phyloP scores from a whole-genome alignment of 176 grass and related monocot species.

The Triticum aestivum region DNA sequence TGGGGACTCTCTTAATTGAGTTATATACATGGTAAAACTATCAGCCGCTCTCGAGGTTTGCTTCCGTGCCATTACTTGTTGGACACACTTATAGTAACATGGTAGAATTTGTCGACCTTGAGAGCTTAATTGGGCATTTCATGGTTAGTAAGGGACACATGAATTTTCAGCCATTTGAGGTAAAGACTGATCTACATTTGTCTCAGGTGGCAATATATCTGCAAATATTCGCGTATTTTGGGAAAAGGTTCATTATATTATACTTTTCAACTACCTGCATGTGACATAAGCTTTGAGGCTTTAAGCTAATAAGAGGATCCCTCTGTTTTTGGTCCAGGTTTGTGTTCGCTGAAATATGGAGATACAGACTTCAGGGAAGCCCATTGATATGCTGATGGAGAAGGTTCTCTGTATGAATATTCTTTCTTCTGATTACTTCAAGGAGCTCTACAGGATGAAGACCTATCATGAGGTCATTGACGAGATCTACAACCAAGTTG shows the following conservation, averaged over 20 bases:
- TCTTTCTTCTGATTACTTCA: conserved; percentile 93
- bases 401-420: conserved; percentile 98
- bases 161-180: background rate
- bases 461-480: conserved; percentile 96
- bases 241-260: background rate
- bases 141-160: background rate
- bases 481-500: conserved; percentile 77
- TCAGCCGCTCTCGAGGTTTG: background rate
- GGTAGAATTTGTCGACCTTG: background rate
- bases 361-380: conserved; percentile 82
- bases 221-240: background rate
- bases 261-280: background rate
- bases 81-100: background rate
- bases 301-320: conserved; percentile 6
- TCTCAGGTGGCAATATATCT: background rate
- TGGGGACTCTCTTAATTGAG: background rate
- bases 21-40: background rate
- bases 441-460: conserved; percentile 80
- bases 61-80: background rate
- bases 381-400: conserved; percentile 80
- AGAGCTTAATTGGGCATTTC: background rate
- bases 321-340: background rate
- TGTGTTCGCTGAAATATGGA: conserved; percentile 48
- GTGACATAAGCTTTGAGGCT: background rate
- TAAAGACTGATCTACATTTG: background rate